phyloP scores from a whole-genome alignment of 352 stramenopile genomes.

The Stephanocyclus meneghinianus region DNA sequence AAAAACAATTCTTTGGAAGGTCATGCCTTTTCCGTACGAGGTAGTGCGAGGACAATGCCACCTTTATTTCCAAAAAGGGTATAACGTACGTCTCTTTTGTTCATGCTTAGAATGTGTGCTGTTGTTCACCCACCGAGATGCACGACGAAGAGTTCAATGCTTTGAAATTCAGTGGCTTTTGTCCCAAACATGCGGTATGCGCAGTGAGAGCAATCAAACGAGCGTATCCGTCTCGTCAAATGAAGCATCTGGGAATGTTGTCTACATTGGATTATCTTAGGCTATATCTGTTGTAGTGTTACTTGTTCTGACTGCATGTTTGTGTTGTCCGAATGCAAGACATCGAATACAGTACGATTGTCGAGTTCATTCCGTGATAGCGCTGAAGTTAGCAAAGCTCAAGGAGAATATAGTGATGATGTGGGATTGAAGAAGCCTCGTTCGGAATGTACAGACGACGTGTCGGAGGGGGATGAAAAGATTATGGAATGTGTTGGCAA shows the following conservation, averaged over 20 bases:
- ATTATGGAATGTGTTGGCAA: neutral
- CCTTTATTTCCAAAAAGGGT: conserved; percentile 4
- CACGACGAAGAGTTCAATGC: neutral
- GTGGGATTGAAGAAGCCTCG: neutral
- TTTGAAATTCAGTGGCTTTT: conserved; percentile 2
- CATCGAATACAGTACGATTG: too few relatives aligned
- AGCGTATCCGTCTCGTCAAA: neutral
- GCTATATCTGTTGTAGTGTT: neutral
- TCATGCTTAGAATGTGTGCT: neutral
- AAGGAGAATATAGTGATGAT: neutral
- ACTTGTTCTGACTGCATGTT: neutral
- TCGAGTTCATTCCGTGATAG: conserved; percentile 1
- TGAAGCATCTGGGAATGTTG: neutral
- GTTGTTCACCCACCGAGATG: neutral
- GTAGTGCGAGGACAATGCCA: conserved; percentile 4
- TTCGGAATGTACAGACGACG: neutral
- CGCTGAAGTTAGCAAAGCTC: neutral
- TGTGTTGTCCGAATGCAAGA: neutral
- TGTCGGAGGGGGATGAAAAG: neutral
- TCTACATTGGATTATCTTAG: neutral
- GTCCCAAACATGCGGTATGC: neutral
- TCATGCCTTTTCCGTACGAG: neutral
- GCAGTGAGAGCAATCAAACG: neutral
- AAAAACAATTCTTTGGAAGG: neutral
- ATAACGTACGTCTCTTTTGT: neutral